Conservation (phyloP, 164 flowering plant genomes). For the Chimonanthus praecox region DNA sequence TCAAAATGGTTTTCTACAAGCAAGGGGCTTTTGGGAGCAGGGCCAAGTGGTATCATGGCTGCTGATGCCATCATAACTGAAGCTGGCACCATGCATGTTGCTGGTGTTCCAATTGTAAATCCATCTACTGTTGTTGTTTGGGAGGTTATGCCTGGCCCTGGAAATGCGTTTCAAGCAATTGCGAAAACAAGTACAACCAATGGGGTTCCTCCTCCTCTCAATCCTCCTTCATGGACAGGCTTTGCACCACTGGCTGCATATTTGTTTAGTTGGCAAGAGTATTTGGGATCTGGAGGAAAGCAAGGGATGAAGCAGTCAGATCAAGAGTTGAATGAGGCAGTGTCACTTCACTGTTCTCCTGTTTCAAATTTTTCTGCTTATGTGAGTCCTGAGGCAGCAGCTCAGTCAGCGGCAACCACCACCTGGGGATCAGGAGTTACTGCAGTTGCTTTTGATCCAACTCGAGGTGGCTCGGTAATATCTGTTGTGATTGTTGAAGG, state of each 20-base stretch:
- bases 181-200: conserved; percentile 53
- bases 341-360: conserved; percentile 90
- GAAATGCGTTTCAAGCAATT: conserved; percentile 76
- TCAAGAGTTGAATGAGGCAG: conserved; percentile 42
- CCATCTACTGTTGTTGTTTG: conserved; percentile 99
- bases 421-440: conserved; percentile 99
- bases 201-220: conserved; percentile 76
- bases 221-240: conserved; percentile 83
- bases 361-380: conserved; percentile 99
- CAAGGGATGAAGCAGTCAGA: conserved; percentile 58
- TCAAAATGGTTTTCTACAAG: conserved; percentile 93
- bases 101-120: conserved; percentile 98
- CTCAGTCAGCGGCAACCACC: conserved; percentile 90
- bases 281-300: conserved; percentile 57
- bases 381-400: conserved; percentile 96
- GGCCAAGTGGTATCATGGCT: conserved; percentile 99
- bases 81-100: conserved; percentile 93
- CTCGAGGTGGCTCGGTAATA: conserved; percentile 96
- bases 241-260: conserved; percentile 96
- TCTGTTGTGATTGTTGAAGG: conserved; percentile 97
- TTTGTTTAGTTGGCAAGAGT: conserved; percentile 93
- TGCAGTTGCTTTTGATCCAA: conserved; percentile 98
- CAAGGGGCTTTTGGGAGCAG: conserved; percentile 96
- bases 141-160: conserved; percentile 98
- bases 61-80: conserved; percentile 98